Evolutionary conservation across 1,284 basidiomycete species (phyloP).

Genomic region (Fomitopsis betulina): DNA sequence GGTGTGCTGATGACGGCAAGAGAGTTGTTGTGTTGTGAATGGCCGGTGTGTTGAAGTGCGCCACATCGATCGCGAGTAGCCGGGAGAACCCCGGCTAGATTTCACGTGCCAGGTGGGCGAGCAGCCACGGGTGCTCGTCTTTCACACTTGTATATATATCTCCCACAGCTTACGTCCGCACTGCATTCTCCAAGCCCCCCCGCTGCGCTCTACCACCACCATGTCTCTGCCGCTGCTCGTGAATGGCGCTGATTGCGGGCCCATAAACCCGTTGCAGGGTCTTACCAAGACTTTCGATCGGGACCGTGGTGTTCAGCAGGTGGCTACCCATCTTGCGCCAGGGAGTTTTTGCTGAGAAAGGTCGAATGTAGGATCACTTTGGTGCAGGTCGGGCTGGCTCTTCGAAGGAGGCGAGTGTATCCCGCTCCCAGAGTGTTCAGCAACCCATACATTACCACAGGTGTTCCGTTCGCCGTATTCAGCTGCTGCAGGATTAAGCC

Average conservation of each 20-base stretch:
- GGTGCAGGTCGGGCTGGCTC: conserved; percentile 48
- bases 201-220: conserved; percentile 2
- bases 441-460: conserved; percentile 30
- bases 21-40: no score
- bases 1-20: background rate
- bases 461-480: conserved; percentile 53
- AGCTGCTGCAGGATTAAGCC: conserved; percentile 40
- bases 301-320: conserved; percentile 77
- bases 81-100: background rate
- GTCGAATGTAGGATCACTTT: conserved; percentile 56
- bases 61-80: background rate
- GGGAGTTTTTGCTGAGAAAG: background rate
- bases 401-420: conserved; percentile 48
- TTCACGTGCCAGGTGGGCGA: conserved; percentile 3
- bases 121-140: background rate
- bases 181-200: background rate
- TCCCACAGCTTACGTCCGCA: background rate
- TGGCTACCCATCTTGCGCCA: conserved; percentile 22
- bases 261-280: conserved; percentile 74
- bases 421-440: background rate
- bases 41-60: no score
- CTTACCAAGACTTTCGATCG: conserved; percentile 74
- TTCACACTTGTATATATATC: conserved; percentile 2
- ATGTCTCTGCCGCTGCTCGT: conserved; percentile 79
- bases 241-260: conserved; percentile 74